A percentile compares a stretch with the other conserved stretches of the same genome.
These are phyloP conservation scores for Arachis stenosperma DNA, from an alignment of 306 rosid species.

Conservation along the genomic window DNA sequence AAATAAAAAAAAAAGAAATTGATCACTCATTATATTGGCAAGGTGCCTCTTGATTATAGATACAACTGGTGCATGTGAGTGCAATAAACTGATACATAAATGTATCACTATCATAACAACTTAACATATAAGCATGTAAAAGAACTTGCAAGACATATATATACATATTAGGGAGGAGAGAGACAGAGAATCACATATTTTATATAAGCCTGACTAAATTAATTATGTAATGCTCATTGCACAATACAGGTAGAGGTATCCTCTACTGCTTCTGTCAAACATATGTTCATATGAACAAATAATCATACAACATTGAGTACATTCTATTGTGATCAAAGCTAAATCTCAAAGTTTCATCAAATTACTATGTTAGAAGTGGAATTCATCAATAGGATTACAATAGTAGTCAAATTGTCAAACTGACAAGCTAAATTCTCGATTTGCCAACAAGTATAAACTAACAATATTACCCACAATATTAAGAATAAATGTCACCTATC, in stretches of 20 bases:
- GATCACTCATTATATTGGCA: background rate
- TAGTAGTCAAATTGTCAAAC: slow-evolving; percentile 12
- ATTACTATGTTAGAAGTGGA: background rate
- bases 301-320: background rate
- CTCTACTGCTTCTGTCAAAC: background rate
- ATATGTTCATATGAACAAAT: background rate
- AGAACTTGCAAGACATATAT: background rate
- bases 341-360: background rate
- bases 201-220: background rate
- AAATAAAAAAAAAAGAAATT: no score
- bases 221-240: background rate
- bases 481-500: background rate
- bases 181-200: no score
- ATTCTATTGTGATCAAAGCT: background rate
- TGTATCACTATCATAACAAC: background rate
- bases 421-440: slow-evolving; percentile 18
- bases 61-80: background rate
- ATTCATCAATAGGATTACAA: slow-evolving; percentile 6
- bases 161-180: background rate
- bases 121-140: background rate
- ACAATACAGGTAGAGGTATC: slow-evolving; percentile 5
- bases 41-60: slow-evolving; percentile 20
- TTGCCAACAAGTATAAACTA: slow-evolving; percentile 22
- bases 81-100: slow-evolving; percentile 22
- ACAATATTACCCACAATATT: background rate